phyloP scores from a whole-genome alignment of 331 rosid species.

The Phaseolus coccineus region DNA sequence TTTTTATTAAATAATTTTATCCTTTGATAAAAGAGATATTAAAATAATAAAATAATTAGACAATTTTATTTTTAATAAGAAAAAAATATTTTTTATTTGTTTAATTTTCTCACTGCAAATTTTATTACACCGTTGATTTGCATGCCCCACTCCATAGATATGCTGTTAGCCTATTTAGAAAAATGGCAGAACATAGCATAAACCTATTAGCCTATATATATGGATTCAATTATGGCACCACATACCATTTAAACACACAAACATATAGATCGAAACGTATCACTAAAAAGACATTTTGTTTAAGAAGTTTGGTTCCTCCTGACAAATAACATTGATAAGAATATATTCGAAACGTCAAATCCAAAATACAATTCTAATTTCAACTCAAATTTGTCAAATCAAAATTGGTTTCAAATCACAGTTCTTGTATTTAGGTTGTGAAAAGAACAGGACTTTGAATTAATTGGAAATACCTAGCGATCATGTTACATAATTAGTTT shows the following conservation, averaged over 20 bases:
- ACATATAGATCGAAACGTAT: background rate
- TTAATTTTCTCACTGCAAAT: too few relatives aligned
- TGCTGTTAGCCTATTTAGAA: background rate
- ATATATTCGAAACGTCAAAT: background rate
- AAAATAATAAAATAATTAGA: too few relatives aligned
- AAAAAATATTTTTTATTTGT: too few relatives aligned
- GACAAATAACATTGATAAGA: background rate
- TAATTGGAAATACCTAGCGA: too few relatives aligned
- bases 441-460: too few relatives aligned
- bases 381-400: too few relatives aligned
- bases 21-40: too few relatives aligned
- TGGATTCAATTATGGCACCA: background rate
- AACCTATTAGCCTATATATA: background rate
- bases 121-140: background rate
- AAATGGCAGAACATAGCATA: background rate
- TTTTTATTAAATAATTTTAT: too few relatives aligned
- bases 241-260: background rate
- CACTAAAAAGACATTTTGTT: background rate
- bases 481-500: too few relatives aligned
- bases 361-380: too few relatives aligned
- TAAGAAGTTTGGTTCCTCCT: background rate
- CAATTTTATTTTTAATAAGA: too few relatives aligned
- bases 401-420: background rate
- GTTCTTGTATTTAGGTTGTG: background rate
- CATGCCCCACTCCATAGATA: background rate